Conservation (phyloP, 1,284 basidiomycete genomes). For the Coniophora puteana region DNA sequence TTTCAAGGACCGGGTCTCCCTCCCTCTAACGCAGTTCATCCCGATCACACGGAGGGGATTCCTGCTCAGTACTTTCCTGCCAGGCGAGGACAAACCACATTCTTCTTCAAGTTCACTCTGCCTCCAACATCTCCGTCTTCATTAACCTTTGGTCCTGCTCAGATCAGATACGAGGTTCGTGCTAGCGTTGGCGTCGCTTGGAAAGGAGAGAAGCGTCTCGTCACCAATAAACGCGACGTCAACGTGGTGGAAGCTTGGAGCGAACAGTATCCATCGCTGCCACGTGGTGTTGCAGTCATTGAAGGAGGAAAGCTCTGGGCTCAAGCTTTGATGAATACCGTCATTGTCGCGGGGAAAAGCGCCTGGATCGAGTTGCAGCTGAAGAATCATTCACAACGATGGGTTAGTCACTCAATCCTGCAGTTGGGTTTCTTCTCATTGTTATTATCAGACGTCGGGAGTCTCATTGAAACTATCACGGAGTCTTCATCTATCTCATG, state of each 20-base stretch:
- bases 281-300: constrained; percentile 60
- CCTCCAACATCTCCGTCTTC: constrained; percentile 64
- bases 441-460: constrained; percentile 52
- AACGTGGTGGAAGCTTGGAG: constrained; percentile 60
- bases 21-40: constrained; percentile 73
- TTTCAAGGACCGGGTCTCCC: constrained; percentile 79
- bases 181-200: constrained; percentile 68
- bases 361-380: constrained; percentile 71
- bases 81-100: constrained; percentile 65
- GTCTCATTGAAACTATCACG: constrained; percentile 56
- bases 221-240: constrained; percentile 56
- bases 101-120: constrained; percentile 68
- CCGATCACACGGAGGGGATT: constrained; percentile 42
- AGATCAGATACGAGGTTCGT: constrained; percentile 64
- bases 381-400: constrained; percentile 74
- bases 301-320: constrained; percentile 77
- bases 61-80: constrained; percentile 65
- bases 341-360: constrained; percentile 62
- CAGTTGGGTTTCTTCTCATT: constrained; percentile 5
- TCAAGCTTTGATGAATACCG: constrained; percentile 59
- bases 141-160: constrained; percentile 64
- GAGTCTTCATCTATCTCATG: constrained; percentile 50
- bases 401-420: constrained; percentile 40
- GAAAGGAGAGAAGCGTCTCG: constrained; percentile 66
- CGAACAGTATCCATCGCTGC: constrained; percentile 34